Evolutionary conservation across 495 filamentous ascomycete genomes (phyloP), one percentile per base, ranked within the genome.

Genomic region (Annulohypoxylon stygium): DNA sequence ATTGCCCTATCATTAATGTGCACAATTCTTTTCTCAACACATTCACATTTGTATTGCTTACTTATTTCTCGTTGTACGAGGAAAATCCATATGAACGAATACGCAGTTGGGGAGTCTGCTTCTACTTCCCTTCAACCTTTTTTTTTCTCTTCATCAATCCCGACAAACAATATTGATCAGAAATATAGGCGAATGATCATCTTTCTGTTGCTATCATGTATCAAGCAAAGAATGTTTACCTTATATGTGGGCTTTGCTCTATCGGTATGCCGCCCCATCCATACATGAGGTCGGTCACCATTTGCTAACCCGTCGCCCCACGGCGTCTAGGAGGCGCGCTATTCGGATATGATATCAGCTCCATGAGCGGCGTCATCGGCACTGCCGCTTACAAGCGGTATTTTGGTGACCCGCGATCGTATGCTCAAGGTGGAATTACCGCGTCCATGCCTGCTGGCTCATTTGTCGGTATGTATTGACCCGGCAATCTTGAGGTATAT

Each of bases 361-460:
- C 86, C 45, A 91, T 93, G 90, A 87, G 86, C 60, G 91, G 90
- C 61, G 89, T 92, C 72, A 80, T 91, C 23, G 90, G 86, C 10
- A 90, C 87, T 4, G 76, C 83, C 63, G 87, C 87, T 11, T 91
- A 91, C 81, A 88, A 86, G 79, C 81, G 83, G 57, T 91, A 90
- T 76, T 91, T 91, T 79, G 69, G 80, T 65, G 80, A 88, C 60
- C 87, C 86, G 18, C 78, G 81, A 45, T 86, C 85, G 8, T 88
- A 88, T 73, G 71, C 82, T 10, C 88, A 91, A 81, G 89, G 89
- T 14, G 88, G 83, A 45, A 91, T 91, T 77, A 91, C 89, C 9
- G 84, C 83, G 43, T 82, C 92, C n/a, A 92, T 95, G 86, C 91
- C 93, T 23, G 87, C 90, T 39, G 92, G 92, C n/a, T 93, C 91